Evolutionary conservation across 495 filamentous ascomycete genomes (phyloP).

Genomic region (Hypoxylon fragiforme): DNA sequence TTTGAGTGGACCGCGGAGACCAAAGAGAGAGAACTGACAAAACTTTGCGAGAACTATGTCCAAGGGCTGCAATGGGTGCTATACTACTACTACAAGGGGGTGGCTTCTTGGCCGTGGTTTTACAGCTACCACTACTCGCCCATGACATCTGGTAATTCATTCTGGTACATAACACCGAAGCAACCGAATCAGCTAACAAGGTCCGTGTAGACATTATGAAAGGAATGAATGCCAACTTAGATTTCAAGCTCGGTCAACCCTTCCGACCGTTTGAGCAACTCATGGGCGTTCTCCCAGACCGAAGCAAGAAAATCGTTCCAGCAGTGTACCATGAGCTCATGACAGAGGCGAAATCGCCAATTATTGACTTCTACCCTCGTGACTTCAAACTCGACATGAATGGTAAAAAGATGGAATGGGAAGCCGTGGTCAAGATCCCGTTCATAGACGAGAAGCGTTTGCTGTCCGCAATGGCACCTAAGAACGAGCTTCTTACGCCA

Average conservation of each 20-base stretch:
- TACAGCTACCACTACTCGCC: constrained; percentile 96
- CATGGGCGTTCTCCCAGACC: constrained; percentile 96
- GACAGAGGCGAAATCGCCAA: constrained; percentile 88
- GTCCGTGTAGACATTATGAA: constrained; percentile 73
- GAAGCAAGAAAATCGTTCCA: constrained; percentile 95
- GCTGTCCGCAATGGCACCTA: constrained; percentile 80
- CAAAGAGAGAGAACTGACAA: constrained; percentile 77
- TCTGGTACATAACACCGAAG: background rate
- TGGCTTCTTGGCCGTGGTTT: constrained; percentile 98
- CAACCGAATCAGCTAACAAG: constrained; percentile 6
- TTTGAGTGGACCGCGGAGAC: constrained; percentile 82
- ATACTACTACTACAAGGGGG: constrained; percentile 96
- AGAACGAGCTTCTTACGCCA: constrained; percentile 72
- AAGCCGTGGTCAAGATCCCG: constrained; percentile 97
- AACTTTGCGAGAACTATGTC: constrained; percentile 93
- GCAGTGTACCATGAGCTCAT: constrained; percentile 86
- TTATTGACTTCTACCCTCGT: constrained; percentile 96
- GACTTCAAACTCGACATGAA: constrained; percentile 99
- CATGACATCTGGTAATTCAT: constrained; percentile 79
- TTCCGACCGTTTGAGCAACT: constrained; percentile 95
- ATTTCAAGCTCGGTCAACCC: constrained; percentile 91
- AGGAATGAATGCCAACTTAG: constrained; percentile 82
- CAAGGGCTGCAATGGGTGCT: constrained; percentile 98
- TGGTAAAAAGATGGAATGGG: constrained; percentile 99
- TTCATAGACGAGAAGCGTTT: constrained; percentile 94